These are phyloP conservation scores for Diddensiella transvaalensis DNA, from an alignment of 805 yeast species.

Conservation along the genomic window DNA sequence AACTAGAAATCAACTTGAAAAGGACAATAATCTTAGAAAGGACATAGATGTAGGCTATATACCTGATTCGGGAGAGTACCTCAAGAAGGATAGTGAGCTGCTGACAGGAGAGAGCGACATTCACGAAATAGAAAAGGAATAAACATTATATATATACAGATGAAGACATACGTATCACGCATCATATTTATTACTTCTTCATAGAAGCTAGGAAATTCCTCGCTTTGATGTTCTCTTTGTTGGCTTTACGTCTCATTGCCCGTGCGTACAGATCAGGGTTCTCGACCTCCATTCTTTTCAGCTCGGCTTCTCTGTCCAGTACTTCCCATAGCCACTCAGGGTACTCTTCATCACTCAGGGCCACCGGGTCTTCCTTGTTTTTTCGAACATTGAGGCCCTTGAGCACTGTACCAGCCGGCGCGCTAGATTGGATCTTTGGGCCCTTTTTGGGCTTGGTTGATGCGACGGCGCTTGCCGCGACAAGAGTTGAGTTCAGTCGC, in stretches of 20 bases:
- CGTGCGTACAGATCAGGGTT: slow-evolving; percentile 67
- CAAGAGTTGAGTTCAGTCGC: too few species aligned
- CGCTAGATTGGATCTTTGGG: slow-evolving; percentile 27
- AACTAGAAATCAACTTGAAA: slow-evolving; percentile 28
- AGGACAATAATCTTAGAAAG: slow-evolving; percentile 28
- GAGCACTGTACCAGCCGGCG: slow-evolving; percentile 47
- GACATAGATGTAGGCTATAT: background rate
- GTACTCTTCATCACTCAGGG: slow-evolving; percentile 80
- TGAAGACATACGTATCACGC: background rate
- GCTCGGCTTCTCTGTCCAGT: slow-evolving; percentile 63
- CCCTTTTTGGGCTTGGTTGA: too few species aligned
- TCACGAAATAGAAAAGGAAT: background rate
- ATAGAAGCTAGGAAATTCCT: slow-evolving; percentile 71
- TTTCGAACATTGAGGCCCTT: slow-evolving; percentile 75
- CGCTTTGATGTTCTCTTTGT: slow-evolving; percentile 67
- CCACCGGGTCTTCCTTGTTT: slow-evolving; percentile 82
- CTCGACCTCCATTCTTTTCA: slow-evolving; percentile 47
- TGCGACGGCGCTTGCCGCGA: too few species aligned
- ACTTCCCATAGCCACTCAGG: slow-evolving; percentile 95
- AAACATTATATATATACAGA: slow-evolving; percentile 7
- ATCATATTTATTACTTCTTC: slow-evolving; percentile 26
- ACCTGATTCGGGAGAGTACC: too few species aligned
- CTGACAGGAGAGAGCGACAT: too few species aligned
- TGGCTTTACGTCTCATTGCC: slow-evolving; percentile 63
- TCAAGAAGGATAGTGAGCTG: too few species aligned